Base-by-base conservation (phyloP, 179 eudicot genomes). In the Amaranthus tricolor region DNA sequence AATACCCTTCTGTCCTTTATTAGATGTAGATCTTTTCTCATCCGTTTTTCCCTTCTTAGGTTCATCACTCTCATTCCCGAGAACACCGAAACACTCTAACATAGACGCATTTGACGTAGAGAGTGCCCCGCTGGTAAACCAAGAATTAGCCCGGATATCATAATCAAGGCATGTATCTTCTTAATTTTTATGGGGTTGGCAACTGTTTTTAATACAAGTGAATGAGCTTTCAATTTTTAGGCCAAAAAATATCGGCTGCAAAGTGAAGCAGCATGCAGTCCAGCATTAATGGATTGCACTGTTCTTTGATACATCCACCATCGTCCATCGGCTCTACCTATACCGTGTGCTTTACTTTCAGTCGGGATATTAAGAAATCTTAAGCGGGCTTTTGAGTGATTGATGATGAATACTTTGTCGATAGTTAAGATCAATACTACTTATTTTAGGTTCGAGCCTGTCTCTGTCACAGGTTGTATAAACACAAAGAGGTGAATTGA, bases 91-190 rank as follows among this genome's bases (percentile, higher is more conserved):
- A 74, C 83, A 80, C 62, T 66, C 59, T 3, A 79, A 84, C 73
- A 83, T 84, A 74, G 83, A 85, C 50, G 82, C 63, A 31, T 69
- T 66, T 55, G 86, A 76, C 55, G 83, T 73, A 16, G 94, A 89
- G 81, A 84, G 81, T 20, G 77, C 84, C 62, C 90, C 91, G 61
- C 79, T 89, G 66, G 82, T 78, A 77, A 74, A 81, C 56, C 86
- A 72, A 73, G 94, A 88, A 43, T 62, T 82, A 65, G 71, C 76
- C 10, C 66, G 71, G 57, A 68, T 75, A 59, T 61, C 84, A 57
- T 81, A 81, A 50, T 6, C 24, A 13, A 9, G 58, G 21, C 40
- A 24, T 14, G 61, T 63, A 47, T n/a, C 50, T 43, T 12, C 5
- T 9, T 17, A 58, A 47, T 24, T 31, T 68, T 31, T 24, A 54